Base-by-base conservation (phyloP, 1,139 yeast species). In the Pichia sp. region DNA sequence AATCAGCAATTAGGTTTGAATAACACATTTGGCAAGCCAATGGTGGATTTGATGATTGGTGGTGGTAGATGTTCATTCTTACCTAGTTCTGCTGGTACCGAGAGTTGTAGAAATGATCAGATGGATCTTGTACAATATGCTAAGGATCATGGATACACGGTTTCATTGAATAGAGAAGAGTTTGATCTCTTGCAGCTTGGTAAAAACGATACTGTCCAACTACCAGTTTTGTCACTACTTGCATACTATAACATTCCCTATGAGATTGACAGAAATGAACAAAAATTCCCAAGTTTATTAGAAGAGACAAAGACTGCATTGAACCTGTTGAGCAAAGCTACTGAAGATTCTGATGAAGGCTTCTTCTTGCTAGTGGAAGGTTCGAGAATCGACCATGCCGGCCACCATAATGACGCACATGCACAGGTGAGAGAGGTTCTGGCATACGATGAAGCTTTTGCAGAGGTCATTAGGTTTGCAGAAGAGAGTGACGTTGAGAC, bases 301-400 rank as follows among this genome's bases (percentile, higher is more conserved):
- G 94, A 84, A 51, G 77, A 80, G 52, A 77, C 85, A 2, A 56
- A 64, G 29, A 74, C 83, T 6, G 94, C 95, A 0, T 58, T 85
- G 46, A 70, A 64, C 20, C 76, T 86, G 0, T 64, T 86, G 45
- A 63, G 70, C 6, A 62, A 70, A 38, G 87, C 88, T 17, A 72
- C 91, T 2, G 60, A 68, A 44, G 69, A 82, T 44, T 67, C 79
- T 2, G 88, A 83, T 15, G 60, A 80, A 47, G 95, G 95, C 0
- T 85, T 86, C 57, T 85, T 86, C 60, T 55, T 86, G 35, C 55
- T 86, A 56, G 73, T 86, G 41, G 96, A 86, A 63, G 94, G 94
- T 8, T 81, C 93, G 12, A 69, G 95, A 56, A 85, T 86, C 50
- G 96, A 86, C 58, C 95, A 86, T 56, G 94, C 94, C 4, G 94